phyloP scores from a whole-genome alignment of 163 green algal genomes.

The Chlorella variabilis region DNA sequence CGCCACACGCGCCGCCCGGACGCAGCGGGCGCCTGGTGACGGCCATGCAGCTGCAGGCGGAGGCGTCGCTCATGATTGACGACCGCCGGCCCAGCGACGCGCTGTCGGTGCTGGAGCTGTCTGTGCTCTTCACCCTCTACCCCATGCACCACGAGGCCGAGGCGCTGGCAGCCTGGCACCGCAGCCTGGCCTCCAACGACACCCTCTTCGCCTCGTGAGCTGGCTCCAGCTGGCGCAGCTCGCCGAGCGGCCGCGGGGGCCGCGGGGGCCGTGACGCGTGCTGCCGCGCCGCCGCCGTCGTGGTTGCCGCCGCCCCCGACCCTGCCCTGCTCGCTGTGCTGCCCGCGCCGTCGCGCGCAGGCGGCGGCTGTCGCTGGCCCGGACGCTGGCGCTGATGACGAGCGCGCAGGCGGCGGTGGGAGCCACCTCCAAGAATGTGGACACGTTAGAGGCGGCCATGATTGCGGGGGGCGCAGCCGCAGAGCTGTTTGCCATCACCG shows the following conservation, averaged over 20 bases:
- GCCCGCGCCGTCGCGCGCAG: conserved; percentile 6
- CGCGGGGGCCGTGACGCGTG: no score
- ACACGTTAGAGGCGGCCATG: conserved; percentile 20
- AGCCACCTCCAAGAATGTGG: not conserved
- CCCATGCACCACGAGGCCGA: conserved; percentile 14
- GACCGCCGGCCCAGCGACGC: conserved; percentile 8
- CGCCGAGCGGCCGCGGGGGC: no score
- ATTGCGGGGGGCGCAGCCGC: not conserved
- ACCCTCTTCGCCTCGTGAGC: conserved; percentile 28
- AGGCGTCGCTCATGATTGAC: conserved; percentile 11
- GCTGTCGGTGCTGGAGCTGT: conserved; percentile 20
- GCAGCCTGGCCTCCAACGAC: conserved; percentile 21
- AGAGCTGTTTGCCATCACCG: conserved; percentile 16
- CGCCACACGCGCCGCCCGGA: no score
- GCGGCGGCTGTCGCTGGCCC: conserved; percentile 13
- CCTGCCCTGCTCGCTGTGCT: no score
- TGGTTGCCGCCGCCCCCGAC: no score
- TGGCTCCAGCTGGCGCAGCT: not conserved
- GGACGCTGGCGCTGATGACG: conserved; percentile 18
- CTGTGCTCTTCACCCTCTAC: conserved; percentile 29
- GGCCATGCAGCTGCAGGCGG: conserved; percentile 25
- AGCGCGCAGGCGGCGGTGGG: conserved; percentile 10
- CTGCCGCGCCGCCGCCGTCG: no score
- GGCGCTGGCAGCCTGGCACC: conserved; percentile 28
- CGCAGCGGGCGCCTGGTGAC: conserved; percentile 36